Base-by-base conservation (phyloP, 352 stramenopile species). In the Pythium aristosporum region DNA sequence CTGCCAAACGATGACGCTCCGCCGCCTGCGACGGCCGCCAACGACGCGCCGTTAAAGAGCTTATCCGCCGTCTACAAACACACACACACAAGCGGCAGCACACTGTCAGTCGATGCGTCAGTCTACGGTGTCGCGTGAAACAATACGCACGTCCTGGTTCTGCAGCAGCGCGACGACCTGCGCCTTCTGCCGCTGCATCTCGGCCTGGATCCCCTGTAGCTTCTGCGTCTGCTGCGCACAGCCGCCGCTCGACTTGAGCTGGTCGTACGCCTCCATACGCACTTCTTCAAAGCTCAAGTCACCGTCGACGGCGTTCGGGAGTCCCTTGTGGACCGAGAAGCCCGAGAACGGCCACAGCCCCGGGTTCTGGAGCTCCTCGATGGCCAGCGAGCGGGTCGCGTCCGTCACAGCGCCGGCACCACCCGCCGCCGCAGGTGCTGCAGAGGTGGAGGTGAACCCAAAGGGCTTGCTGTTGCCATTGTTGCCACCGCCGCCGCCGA, bases 261-360 rank as follows among this genome's bases (percentile, higher is more conserved):
- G 76, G 48, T 85, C 69, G 51, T 89, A 85, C 32, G 79, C 72
- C 49, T 88, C 80, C 72, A 75, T 85, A 23, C 79, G 73, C 44
- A 76, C 67, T 69, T 91, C 82, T 61, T 91, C 82, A 21, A 64
- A 58, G 43, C 82, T 91, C 41, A 89, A 34, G 49, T 91, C 82
- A 20, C 80, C 80, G 15, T 61, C 54, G 20, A 91, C 80, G 43
- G 85, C 53, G 59, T 78, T 91, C 8, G 77, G 72, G 5, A 89
- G 71, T 34, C 76, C 82, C 72, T 89, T 89, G 34, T 77, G 61
- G 16, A 91, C 72, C 13, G 72, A 74, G 51, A 87, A 89, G 11
- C 80, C 80, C 23, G 82, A 91, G n/a, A 88, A 74, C 32, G 74
- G 73, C 80, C 80, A 91, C 0, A 83, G 64, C 2, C 79, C 71